Base-by-base conservation (phyloP, 108 stramenopile genomes). In the Asterionellopsis glacialis region DNA sequence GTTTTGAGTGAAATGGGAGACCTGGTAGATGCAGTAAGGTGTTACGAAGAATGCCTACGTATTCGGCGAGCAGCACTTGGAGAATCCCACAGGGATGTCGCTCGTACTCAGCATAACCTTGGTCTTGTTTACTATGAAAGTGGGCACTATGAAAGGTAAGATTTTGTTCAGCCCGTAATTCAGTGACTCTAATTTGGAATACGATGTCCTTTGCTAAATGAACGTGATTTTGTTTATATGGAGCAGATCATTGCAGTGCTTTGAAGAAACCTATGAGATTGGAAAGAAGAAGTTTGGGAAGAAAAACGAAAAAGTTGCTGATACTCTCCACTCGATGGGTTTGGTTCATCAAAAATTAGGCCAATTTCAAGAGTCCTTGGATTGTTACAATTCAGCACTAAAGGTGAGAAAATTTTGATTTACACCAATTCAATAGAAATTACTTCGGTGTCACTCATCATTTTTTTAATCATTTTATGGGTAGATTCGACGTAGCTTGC, bases 71-170 rank as follows among this genome's bases (percentile, higher is more conserved):
- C 14, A 25, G 22, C 14, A 16, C 33, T 65, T 13, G 64, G 64
- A 15, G 39, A 40, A 1, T 19, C 45, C 1, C 25, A 52, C 38
- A 24, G 38, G 45, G 64, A 65, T 28, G 53, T 55, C 12, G 64
- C 53, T 9, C 26, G 64, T 24, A 65, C 64, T 18, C 43, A 57
- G 43, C 47, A 65, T 48, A 65, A 65, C 23, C 38, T 65, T 38
- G 64, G 64, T 1, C 27, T 23, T 16, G 47, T 45, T 24, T 57
- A 57, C n/a, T 21, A 41, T 42, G 24, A 19, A 45, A 57, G 28
- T 41, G 41, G 43, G 25, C 55, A 65, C 14, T 27, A 57, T 15
- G 33, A 33, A 33, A 33, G 33, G 33, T 33, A 33, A 33, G 33
- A 33, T 2, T 33, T 2, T 33, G 2, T 2, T 33, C 5, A 5